Evolutionary conservation across 768 basidiomycete species (phyloP).

Genomic region (Rhizopogon salebrosus): DNA sequence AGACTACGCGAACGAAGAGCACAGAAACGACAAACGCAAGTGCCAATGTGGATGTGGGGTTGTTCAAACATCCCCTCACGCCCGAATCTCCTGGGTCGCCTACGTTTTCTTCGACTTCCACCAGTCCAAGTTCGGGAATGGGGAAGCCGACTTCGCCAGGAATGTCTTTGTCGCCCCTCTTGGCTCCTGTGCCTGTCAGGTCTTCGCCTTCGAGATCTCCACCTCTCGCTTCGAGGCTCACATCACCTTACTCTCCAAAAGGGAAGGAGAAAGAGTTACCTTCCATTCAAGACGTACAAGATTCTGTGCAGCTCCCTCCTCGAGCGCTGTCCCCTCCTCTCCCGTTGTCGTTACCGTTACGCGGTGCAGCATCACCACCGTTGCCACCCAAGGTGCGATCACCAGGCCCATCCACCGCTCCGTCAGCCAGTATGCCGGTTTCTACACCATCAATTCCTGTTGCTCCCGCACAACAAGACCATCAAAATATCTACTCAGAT

Average conservation of each 20-base stretch:
- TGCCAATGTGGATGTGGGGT: conserved; percentile 21
- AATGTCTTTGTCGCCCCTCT: background rate
- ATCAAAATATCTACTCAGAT: conserved; percentile 44
- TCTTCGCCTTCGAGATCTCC: conserved; percentile 14
- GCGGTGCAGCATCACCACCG: conserved; percentile 3
- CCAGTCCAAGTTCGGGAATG: background rate
- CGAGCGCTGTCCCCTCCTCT: conserved; percentile 4
- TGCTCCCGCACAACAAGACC: conserved; percentile 26
- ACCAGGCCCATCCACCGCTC: conserved; percentile 17
- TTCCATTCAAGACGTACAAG: conserved; percentile 27
- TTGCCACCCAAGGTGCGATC: conserved; percentile 19
- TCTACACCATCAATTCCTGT: conserved; percentile 11
- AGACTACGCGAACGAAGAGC: conserved; percentile 14
- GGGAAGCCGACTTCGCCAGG: background rate
- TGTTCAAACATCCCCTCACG: conserved; percentile 26
- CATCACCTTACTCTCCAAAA: conserved; percentile 29
- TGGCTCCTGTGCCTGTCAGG: conserved; percentile 6
- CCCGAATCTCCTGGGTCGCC: conserved; percentile 19
- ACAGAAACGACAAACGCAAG: conserved; percentile 12
- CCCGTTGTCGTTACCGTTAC: conserved; percentile 11
- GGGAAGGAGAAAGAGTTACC: conserved; percentile 26
- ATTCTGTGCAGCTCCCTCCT: conserved; percentile 7
- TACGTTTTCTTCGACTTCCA: background rate
- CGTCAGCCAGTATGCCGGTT: conserved; percentile 7
- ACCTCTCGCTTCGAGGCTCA: conserved; percentile 21